A percentile compares a stretch with the other conserved stretches of the same genome.
Evolutionary conservation across 805 yeast genomes (phyloP).

Genomic region (Zygosaccharomyces gambellarensis): DNA sequence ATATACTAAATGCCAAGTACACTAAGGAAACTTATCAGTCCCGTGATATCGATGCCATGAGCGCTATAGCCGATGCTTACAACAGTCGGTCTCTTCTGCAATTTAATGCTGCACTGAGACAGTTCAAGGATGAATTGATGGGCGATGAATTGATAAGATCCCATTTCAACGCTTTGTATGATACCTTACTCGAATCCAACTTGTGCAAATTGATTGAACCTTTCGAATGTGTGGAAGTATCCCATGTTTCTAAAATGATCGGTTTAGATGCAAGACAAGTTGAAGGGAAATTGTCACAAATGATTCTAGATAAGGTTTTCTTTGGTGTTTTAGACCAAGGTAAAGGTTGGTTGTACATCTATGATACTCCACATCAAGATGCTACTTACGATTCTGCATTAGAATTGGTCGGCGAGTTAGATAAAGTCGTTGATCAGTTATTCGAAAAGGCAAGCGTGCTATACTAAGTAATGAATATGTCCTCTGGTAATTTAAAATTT

Average conservation of each 20-base stretch:
- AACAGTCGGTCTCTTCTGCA: slow-evolving; percentile 85
- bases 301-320: slow-evolving; percentile 94
- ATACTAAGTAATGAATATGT: slow-evolving; percentile 52
- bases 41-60: slow-evolving; percentile 91
- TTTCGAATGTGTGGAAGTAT: slow-evolving; percentile 89
- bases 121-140: slow-evolving; percentile 69
- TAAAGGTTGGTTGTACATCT: slow-evolving; percentile 92
- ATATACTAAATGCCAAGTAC: slow-evolving; percentile 68
- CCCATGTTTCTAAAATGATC: slow-evolving; percentile 80
- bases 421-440: slow-evolving; percentile 80
- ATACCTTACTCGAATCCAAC: slow-evolving; percentile 87
- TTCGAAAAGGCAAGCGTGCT: slow-evolving; percentile 90
- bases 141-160: slow-evolving; percentile 84
- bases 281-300: slow-evolving; percentile 90
- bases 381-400: slow-evolving; percentile 83
- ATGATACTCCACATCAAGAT: slow-evolving; percentile 83
- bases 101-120: slow-evolving; percentile 75
- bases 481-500: slow-evolving; percentile 67
- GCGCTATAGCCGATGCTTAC: slow-evolving; percentile 85
- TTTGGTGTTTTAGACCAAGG: slow-evolving; percentile 98
- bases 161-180: slow-evolving; percentile 89
- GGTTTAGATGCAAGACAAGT: slow-evolving; percentile 84
- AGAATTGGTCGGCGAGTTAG: slow-evolving; percentile 81
- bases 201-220: slow-evolving; percentile 93
- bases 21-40: slow-evolving; percentile 65